Percentiles rank a stretch among this genome's conserved stretches.
Conservation (phyloP, 495 filamentous ascomycete genomes). For the Pseudoneurospora amorphoporcata region DNA sequence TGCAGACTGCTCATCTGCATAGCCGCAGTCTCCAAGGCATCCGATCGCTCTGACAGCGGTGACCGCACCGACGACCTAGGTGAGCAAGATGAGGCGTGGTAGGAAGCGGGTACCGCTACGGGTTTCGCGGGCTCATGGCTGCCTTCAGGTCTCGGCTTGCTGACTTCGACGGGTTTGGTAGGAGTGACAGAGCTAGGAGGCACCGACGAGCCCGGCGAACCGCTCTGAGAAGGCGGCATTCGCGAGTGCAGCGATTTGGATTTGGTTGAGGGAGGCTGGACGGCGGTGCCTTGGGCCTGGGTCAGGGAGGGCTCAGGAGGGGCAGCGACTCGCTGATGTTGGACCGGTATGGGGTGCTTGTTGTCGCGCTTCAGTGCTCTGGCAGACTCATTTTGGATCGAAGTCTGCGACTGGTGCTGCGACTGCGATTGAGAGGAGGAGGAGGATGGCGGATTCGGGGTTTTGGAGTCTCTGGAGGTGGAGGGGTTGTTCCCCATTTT, state of each 20-base stretch:
- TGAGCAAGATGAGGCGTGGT: conserved; percentile 18
- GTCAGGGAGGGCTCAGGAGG: conserved; percentile 44
- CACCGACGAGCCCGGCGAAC: conserved; percentile 25
- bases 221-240: conserved; percentile 26
- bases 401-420: conserved; percentile 8
- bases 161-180: conserved; percentile 28
- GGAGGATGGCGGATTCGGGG: conserved; percentile 12
- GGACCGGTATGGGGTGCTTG: conserved; percentile 22
- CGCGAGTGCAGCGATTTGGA: conserved; percentile 27
- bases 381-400: conserved; percentile 15
- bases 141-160: conserved; percentile 8
- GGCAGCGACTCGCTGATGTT: conserved; percentile 33
- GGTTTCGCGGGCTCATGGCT: conserved; percentile 30
- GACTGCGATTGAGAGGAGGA: conserved; percentile 11
- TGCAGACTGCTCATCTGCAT: conserved; percentile 35
- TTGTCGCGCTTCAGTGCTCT: conserved; percentile 22
- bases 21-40: conserved; percentile 26
- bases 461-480: conserved; percentile 12
- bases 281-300: conserved; percentile 39
- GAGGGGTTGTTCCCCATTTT: conserved; percentile 32
- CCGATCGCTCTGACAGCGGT: conserved; percentile 25
- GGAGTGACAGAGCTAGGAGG: conserved; percentile 18
- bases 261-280: conserved; percentile 27
- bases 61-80: conserved; percentile 16
- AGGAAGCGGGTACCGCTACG: conserved; percentile 39